Base-by-base conservation (phyloP, 371 early-diverging fungal genomes). In the Apophysomyces trapeziformis region DNA sequence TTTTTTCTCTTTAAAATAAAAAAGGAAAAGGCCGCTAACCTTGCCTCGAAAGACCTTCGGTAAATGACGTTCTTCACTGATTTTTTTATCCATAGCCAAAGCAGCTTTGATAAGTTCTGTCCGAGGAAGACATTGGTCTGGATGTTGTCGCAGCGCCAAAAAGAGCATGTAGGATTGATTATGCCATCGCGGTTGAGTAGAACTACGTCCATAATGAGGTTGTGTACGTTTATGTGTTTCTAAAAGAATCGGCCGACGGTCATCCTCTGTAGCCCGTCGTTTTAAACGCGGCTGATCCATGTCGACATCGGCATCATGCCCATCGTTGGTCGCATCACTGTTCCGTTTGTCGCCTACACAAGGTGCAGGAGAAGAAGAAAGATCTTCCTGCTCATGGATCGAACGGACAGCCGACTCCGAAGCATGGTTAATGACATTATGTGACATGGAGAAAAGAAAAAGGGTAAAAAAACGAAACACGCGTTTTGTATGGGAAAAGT, bases 91-190 rank as follows among this genome's bases (percentile, higher is more conserved):
- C 61, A 95, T 64, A 26, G 76, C 87, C 18, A 95, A 77, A 0
- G 93, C 93, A 12, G 76, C 81, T 39, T 79, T 75, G 56, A 95
- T 89, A 32, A 95, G 74, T n/a, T 90, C 86, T 38, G 79, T 85
- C 11, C 94, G 81, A 6, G 92, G 82, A 32, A 89, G 72, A 3
- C 83, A 85, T 12, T 78, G 71, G 13, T 83, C 83, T 2, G 91
- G 86, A 68, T 81, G 75, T 61, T 90, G 80, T 37, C 91, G 65
- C 37, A 39, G 37, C 32, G 93, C 92, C 62, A 94, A 73, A 69
- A 89, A 92, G 66, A 95, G 78, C 72, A 95, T 78, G 75, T 92
- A 93, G 38, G 89, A 87, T 68, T 95, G 95, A 61, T 88, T 93
- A 60, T 93, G 93, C 95, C 95, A 95, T 35, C 95, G 82, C 12